Percentiles rank a stretch among this genome's conserved stretches.
phyloP scores from a whole-genome alignment of 345 rosid genomes.

The Pugionium dolabratum region DNA sequence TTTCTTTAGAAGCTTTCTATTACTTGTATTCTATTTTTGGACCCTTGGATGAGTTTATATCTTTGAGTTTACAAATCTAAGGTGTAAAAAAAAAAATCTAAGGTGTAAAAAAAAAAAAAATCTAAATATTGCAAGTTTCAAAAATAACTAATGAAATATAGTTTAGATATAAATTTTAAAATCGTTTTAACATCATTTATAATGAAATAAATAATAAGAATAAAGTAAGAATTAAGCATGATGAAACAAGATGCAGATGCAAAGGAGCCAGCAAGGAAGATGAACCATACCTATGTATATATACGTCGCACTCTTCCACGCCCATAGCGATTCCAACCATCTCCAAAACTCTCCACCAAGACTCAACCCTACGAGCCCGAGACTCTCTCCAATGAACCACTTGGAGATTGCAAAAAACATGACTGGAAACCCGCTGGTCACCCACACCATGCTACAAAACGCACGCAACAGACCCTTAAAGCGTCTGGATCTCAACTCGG shows the following conservation, averaged over 20 bases:
- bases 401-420: conserved; percentile 53
- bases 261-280: conserved; percentile 72
- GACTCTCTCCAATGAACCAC: conserved; percentile 39
- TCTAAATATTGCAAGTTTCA: background rate
- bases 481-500: conserved; percentile 48
- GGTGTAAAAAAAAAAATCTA: background rate
- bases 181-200: too few relatives aligned
- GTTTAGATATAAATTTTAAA: too few relatives aligned
- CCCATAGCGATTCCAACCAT: conserved; percentile 86
- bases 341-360: conserved; percentile 77
- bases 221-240: conserved; percentile 44
- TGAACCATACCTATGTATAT: conserved; percentile 79
- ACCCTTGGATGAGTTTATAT: background rate
- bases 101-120: background rate
- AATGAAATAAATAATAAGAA: background rate
- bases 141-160: background rate
- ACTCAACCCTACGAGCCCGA: conserved; percentile 45
- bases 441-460: conserved; percentile 53
- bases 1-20: conserved; percentile 4
- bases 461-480: conserved; percentile 45
- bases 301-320: conserved; percentile 95
- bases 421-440: conserved; percentile 64
- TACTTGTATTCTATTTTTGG: background rate
- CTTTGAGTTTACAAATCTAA: too few relatives aligned
- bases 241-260: conserved; percentile 58